Evolutionary conservation across 352 stramenopile genomes (phyloP).

Genomic region (Globisporangium yorkense): DNA sequence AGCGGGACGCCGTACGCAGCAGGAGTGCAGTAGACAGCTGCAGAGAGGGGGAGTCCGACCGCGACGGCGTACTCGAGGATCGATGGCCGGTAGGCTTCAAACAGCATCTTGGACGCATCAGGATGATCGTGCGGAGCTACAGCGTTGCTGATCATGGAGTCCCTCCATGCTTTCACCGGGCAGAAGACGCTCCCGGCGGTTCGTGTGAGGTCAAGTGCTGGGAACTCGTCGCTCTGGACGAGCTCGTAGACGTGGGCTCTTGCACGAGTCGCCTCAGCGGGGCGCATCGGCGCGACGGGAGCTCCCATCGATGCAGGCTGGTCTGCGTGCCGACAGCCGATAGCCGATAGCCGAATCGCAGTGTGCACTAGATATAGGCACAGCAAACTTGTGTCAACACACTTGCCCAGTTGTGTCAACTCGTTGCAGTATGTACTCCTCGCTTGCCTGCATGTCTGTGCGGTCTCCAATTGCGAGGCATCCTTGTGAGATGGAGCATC

Average conservation of each 20-base stretch:
- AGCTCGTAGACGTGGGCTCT: slow-evolving; percentile 11
- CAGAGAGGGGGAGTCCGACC: neutral
- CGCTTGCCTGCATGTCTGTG: no score
- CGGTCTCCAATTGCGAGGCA: no score
- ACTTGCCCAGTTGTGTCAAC: no score
- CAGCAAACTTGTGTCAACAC: no score
- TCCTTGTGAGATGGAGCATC: neutral
- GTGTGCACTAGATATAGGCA: no score
- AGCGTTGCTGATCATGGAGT: neutral
- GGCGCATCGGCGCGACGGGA: neutral
- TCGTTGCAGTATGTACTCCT: no score
- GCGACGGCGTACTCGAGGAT: neutral
- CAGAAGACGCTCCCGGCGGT: slow-evolving; percentile 8
- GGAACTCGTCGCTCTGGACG: slow-evolving; percentile 7
- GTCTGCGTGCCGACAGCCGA: neutral
- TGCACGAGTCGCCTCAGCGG: neutral
- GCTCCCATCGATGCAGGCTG: neutral
- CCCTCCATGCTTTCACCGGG: neutral
- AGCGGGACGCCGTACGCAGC: neutral
- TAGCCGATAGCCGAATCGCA: no score
- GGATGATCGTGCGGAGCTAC: neutral
- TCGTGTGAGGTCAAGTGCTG: slow-evolving; percentile 6
- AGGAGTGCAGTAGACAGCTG: neutral
- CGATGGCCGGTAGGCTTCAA: neutral
- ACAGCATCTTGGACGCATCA: neutral